Conservation (phyloP, 208 protist genomes). For the Acanthamoeba healyi region DNA sequence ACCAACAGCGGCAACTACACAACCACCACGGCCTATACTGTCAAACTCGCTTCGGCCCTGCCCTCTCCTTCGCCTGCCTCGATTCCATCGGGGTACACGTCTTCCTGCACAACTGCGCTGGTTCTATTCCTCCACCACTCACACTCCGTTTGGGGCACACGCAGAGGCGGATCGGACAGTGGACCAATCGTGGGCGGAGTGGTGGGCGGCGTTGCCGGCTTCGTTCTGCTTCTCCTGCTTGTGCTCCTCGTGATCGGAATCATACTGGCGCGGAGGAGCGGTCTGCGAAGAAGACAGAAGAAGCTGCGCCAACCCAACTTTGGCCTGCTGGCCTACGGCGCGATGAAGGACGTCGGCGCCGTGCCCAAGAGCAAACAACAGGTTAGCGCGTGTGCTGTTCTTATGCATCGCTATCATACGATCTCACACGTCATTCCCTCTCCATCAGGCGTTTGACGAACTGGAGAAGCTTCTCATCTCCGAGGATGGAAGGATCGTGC, state of each 20-base stretch:
- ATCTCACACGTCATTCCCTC: neutral
- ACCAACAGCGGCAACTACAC: neutral
- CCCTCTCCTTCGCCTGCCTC: too few relatives aligned
- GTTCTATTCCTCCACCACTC: too few relatives aligned
- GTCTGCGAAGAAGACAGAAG: neutral
- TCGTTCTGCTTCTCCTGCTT: neutral
- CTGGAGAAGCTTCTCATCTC: neutral
- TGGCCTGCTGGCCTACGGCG: neutral
- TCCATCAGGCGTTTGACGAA: neutral
- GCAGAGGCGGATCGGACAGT: neutral
- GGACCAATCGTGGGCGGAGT: slow-evolving; percentile 2
- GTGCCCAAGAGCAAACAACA: neutral
- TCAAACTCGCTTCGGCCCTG: too few relatives aligned
- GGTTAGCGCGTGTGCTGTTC: neutral
- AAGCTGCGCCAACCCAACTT: slow-evolving; percentile 13
- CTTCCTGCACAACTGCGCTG: too few relatives aligned
- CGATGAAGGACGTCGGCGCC: neutral
- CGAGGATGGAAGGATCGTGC: neutral
- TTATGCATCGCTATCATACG: too few relatives aligned
- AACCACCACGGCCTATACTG: neutral
- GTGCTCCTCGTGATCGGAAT: neutral
- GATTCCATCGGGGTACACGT: too few relatives aligned
- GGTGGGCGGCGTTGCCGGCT: neutral
- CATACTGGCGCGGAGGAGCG: neutral
- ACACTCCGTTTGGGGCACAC: too few relatives aligned